These are phyloP conservation scores for Hirschioporus abietinus DNA, from an alignment of 768 basidiomycete species.

Conservation along the genomic window DNA sequence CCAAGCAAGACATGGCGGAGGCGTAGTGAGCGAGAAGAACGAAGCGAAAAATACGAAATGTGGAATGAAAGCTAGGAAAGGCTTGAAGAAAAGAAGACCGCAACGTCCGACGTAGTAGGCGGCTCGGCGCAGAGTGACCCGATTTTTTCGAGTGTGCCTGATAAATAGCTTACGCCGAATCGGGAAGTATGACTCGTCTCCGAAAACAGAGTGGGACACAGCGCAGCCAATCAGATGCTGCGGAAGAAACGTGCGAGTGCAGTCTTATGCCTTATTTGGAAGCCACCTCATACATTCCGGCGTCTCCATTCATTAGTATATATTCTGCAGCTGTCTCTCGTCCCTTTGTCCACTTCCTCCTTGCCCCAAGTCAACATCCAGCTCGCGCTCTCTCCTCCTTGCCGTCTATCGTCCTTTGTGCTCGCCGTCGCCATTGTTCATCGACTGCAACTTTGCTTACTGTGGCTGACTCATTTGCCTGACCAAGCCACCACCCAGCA, in stretches of 20 bases:
- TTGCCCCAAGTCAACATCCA: conserved; percentile 1
- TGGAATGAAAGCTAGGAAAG: not conserved
- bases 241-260: not conserved
- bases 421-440: conserved; percentile 1
- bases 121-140: not conserved
- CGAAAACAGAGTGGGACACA: not conserved
- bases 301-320: not conserved
- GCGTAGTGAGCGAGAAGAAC: not conserved
- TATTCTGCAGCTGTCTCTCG: not conserved
- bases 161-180: not conserved
- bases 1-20: not conserved
- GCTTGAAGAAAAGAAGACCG: not conserved
- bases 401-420: not conserved
- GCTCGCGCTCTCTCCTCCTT: not conserved
- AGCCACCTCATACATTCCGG: not conserved
- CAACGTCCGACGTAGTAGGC: not conserved
- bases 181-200: not conserved
- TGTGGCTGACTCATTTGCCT: not conserved
- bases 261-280: not conserved
- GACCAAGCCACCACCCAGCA: not conserved
- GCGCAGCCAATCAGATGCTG: not conserved
- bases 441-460: not conserved
- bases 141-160: not conserved
- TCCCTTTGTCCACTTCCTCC: not conserved
- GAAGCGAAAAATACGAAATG: not conserved